Evolutionary conservation across 2,329 filamentous ascomycete genomes (phyloP).

Genomic region (Exophiala sideris): DNA sequence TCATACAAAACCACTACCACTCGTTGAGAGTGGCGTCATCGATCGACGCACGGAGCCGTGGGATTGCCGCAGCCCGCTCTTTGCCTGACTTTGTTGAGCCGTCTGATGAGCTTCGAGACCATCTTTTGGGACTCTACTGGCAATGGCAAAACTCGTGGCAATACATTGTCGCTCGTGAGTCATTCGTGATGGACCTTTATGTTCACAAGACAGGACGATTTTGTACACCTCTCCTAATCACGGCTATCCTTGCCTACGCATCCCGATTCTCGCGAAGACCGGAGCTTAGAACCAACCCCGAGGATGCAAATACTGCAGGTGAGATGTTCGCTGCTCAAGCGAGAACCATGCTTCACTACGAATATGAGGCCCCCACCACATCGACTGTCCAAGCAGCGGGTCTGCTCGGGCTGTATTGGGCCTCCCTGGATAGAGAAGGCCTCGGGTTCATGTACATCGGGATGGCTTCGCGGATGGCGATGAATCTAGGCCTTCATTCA

Average conservation of each 20-base stretch:
- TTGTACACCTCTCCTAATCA: constrained; percentile 6
- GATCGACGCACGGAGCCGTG: not conserved
- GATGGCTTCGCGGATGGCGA: constrained; percentile 5
- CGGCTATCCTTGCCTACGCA: not conserved
- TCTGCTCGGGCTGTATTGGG: not conserved
- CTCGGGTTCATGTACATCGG: constrained; percentile 6
- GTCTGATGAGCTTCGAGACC: not conserved
- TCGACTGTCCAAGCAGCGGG: not conserved
- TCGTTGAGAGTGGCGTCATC: not conserved
- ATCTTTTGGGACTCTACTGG: constrained; percentile 8
- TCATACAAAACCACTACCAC: not conserved
- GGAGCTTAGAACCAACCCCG: not conserved
- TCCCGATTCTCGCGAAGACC: not conserved
- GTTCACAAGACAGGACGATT: not conserved
- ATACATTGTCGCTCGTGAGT: not conserved
- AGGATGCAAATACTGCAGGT: constrained; percentile 9
- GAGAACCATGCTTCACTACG: not conserved
- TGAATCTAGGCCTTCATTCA: constrained; percentile 3
- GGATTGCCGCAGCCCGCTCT: not conserved
- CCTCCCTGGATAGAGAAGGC: constrained; percentile 2
- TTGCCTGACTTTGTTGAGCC: not conserved
- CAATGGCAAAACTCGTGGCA: constrained; percentile 13
- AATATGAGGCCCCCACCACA: constrained; percentile 2
- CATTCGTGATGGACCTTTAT: not conserved
- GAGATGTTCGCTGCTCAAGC: constrained; percentile 7